Conservation (phyloP, 73 alveolate genomes). For the Paramecium biaurelia region DNA sequence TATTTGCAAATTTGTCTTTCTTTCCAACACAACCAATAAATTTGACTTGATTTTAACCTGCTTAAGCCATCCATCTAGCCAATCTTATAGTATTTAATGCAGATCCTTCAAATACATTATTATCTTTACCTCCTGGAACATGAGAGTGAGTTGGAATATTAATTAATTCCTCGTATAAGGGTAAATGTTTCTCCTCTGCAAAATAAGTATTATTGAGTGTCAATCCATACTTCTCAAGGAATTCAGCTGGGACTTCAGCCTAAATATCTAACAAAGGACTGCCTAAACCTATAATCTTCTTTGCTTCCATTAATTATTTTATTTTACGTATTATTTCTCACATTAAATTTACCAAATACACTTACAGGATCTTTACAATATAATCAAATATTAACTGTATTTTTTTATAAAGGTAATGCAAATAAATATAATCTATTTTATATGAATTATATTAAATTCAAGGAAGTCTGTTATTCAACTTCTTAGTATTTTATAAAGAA, state of each 20-base stretch:
- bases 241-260: neutral
- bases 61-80: conserved; percentile 24
- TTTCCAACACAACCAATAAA: conserved; percentile 45
- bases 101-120: neutral
- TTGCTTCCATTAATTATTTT: neutral
- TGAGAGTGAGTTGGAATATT: conserved; percentile 2
- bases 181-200: conserved; percentile 12
- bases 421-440: too few relatives aligned
- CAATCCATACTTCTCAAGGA: conserved; percentile 27
- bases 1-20: conserved; percentile 41
- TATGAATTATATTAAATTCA: too few relatives aligned
- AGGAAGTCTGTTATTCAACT: too few relatives aligned
- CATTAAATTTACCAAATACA: neutral
- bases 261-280: conserved; percentile 25
- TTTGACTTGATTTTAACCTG: neutral
- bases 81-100: conserved; percentile 19
- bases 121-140: conserved; percentile 27
- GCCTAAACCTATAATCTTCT: conserved; percentile 4
- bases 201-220: conserved; percentile 19
- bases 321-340: neutral
- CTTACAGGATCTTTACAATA: neutral
- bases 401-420: too few relatives aligned
- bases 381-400: too few relatives aligned
- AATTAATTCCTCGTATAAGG: conserved; percentile 10
- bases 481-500: neutral